These are phyloP conservation scores for Bocquillonia castaneifolia DNA, from an alignment of 441 rosid species.

Conservation along the genomic window DNA sequence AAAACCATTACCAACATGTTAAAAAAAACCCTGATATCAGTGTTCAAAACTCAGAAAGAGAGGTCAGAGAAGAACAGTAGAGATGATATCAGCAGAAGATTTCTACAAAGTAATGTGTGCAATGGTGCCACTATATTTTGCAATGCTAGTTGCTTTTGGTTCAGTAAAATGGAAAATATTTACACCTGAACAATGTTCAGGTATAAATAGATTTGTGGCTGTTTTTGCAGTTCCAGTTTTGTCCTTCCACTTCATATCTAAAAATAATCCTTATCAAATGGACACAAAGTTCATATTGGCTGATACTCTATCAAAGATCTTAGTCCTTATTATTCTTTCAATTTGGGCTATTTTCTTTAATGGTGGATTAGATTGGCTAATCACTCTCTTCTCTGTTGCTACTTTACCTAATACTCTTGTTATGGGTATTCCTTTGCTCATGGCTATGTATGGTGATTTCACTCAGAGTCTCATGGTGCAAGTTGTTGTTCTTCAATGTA, in stretches of 20 bases:
- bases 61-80: background rate
- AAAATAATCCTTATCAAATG: constrained; percentile 70
- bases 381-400: constrained; percentile 61
- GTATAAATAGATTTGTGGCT: constrained; percentile 68
- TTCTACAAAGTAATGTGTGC: constrained; percentile 76
- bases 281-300: constrained; percentile 62
- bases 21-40: background rate
- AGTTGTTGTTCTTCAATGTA: constrained; percentile 73
- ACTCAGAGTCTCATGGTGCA: constrained; percentile 70
- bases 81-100: constrained; percentile 55
- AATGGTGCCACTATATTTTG: constrained; percentile 62
- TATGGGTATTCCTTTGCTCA: constrained; percentile 76
- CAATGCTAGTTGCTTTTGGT: constrained; percentile 61
- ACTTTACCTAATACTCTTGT: constrained; percentile 76
- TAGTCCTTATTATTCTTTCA: constrained; percentile 45
- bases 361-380: constrained; percentile 63
- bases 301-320: constrained; percentile 54
- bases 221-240: constrained; percentile 67
- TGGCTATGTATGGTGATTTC: constrained; percentile 72
- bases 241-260: constrained; percentile 74
- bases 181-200: constrained; percentile 60
- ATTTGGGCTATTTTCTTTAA: constrained; percentile 41
- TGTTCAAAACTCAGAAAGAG: background rate
- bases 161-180: constrained; percentile 67
- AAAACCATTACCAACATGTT: background rate